A percentile compares a stretch with the other conserved stretches of the same genome.
These are phyloP conservation scores for Proliferodiscus dingleyae DNA, from an alignment of 2,329 filamentous ascomycete genomes.

Conservation along the genomic window DNA sequence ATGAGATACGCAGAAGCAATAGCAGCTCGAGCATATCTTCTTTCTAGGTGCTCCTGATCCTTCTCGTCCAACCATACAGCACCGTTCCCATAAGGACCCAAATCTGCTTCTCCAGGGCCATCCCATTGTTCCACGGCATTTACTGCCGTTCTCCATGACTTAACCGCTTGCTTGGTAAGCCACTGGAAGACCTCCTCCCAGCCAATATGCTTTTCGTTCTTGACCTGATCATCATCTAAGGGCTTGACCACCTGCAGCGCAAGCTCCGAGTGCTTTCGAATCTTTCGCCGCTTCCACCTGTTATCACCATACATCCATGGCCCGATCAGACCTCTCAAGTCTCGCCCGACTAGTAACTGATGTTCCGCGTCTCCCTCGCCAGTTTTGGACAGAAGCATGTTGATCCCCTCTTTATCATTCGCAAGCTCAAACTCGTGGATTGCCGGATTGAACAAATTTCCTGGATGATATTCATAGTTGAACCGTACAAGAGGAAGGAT, in stretches of 20 bases:
- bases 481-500: slow-evolving; percentile 65
- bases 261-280: slow-evolving; percentile 21
- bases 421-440: slow-evolving; percentile 61
- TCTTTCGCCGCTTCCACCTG: slow-evolving; percentile 48
- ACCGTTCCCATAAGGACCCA: slow-evolving; percentile 52
- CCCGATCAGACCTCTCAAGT: slow-evolving; percentile 62
- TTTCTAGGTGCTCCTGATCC: slow-evolving; percentile 54
- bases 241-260: slow-evolving; percentile 14
- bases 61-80: slow-evolving; percentile 55
- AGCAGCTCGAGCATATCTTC: slow-evolving; percentile 61
- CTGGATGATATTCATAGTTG: slow-evolving; percentile 64
- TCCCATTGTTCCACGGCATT: slow-evolving; percentile 66
- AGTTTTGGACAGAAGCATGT: slow-evolving; percentile 56
- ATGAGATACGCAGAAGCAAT: slow-evolving; percentile 65
- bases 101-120: slow-evolving; percentile 64
- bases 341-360: slow-evolving; percentile 46
- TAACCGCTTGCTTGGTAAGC: slow-evolving; percentile 55
- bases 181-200: slow-evolving; percentile 68
- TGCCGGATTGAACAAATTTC: slow-evolving; percentile 39
- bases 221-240: slow-evolving; percentile 21
- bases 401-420: slow-evolving; percentile 53
- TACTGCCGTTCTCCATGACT: slow-evolving; percentile 58
- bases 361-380: slow-evolving; percentile 34
- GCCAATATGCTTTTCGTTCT: slow-evolving; percentile 45
- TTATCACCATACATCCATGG: slow-evolving; percentile 68